Base-by-base conservation (phyloP, 371 early-diverging fungal genomes). In the Syncephalis fuscata region DNA sequence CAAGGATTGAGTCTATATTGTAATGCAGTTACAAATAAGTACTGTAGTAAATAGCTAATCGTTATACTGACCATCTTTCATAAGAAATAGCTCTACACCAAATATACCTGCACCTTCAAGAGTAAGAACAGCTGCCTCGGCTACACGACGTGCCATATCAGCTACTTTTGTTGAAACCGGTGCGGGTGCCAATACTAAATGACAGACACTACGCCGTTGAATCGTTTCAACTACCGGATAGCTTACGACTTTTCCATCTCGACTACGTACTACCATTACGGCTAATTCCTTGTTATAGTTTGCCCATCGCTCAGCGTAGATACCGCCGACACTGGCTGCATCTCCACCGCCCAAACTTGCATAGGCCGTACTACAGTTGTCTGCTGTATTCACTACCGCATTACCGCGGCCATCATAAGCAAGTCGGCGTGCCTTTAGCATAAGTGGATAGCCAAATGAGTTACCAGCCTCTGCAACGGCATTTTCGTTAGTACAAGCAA, bases 391-490 rank as follows among this genome's bases (percentile, higher is more conserved):
- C 20, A 92, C 77, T 0, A 91, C 83, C 37, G 65, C 61, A 66
- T 96, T 96, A 1, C 97, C 97, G 37, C 82, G 76, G 21, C 93
- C 93, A 53, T 96, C 97, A 59, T 96, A 96, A n/a, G 97, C 94
- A 56, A 85, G 62, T 2, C 80, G 81, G 59, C 83, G 85, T 50
- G 84, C 74, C 64, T 96, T 96, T 40, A 96, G 74, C 87, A 96
- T 90, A 51, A 92, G 66, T 1, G 97, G 97, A 52, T 78, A 92
- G 1, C 91, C 91, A 58, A 82, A 91, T 46, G 60, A 54, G 23
- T 68, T 39, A 19, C 68, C 78, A 8, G 78, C 83, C 1, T 47
- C 51, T 38, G 54, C 57, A 16, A 73, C 70, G 38, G 71, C 77
- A 7, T 65, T 64, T 16, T 63, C 54, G 45, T 64, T 53, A 16